phyloP scores from a whole-genome alignment of 2,329 filamentous ascomycete species.

The Keithomyces neogunnii region DNA sequence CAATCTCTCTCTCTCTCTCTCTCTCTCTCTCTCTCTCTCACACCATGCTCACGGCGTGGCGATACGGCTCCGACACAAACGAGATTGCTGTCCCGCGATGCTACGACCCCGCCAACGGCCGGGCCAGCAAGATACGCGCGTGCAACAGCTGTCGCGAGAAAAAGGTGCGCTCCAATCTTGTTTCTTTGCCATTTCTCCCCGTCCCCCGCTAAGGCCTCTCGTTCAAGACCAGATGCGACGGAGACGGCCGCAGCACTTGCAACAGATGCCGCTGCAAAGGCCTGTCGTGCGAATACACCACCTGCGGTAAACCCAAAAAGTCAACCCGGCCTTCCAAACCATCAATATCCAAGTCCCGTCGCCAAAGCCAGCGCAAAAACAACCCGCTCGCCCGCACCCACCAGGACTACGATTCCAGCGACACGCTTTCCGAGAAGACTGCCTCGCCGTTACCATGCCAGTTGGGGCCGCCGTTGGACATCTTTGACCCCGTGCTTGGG shows the following conservation, averaged over 20 bases:
- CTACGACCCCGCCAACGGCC: slow-evolving; percentile 3
- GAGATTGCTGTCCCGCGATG: slow-evolving; percentile 2
- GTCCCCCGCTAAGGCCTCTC: not conserved
- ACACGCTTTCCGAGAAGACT: not conserved
- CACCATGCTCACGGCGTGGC: slow-evolving; percentile 3
- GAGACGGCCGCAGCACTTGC: slow-evolving; percentile 1
- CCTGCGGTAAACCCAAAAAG: not conserved
- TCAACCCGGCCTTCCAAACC: not conserved
- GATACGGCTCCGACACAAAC: slow-evolving; percentile 4
- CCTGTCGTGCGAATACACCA: slow-evolving; percentile 1
- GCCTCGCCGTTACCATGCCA: not conserved
- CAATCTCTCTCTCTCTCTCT: not conserved
- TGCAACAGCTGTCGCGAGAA: slow-evolving; percentile 5
- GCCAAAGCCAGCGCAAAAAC: not conserved
- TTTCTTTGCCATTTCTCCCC: not conserved
- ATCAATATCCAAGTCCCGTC: not conserved
- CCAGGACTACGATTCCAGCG: not conserved
- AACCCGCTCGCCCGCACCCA: not conserved
- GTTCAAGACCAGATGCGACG: slow-evolving; percentile 2
- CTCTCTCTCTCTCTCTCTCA: not conserved
- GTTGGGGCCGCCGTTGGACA: not conserved
- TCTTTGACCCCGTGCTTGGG: not conserved
- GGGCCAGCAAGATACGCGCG: slow-evolving; percentile 4
- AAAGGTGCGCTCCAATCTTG: not conserved
- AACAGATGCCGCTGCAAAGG: slow-evolving; percentile 1